Evolutionary conservation across 768 basidiomycete species (phyloP), one percentile per base, ranked within the genome.

Genomic region (Suillus ampliporus): DNA sequence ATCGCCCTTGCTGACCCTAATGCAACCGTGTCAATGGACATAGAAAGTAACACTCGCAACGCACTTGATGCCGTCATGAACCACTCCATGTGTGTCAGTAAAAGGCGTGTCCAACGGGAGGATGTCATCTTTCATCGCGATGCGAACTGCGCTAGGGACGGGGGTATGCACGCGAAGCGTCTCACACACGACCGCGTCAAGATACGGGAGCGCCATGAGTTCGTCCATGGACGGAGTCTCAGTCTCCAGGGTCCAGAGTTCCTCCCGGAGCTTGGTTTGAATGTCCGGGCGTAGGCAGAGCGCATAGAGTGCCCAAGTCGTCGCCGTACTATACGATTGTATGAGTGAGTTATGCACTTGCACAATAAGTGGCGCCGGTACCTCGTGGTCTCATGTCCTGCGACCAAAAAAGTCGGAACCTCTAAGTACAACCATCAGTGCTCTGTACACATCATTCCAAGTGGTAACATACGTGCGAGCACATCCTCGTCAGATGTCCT

Each of bases 161-260:
- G 87, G 86, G 0, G 86, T 58, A 63, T 89, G 79, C 1, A 87
- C 51, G 0, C 89, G 83, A 61, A 90, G 71, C 0, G 82, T 84
- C 73, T 90, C 89, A 9, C 84, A 81, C 2, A 89, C 79, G 11
- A 89, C 82, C 21, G 78, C 78, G 64, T 91, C 91, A n/a, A 93
- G 84, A 67, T 89, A 91, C 0, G 88, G 83, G 4, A 94, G 78
- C 4, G 82, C 77, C 61, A 84, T 83, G 1, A 93, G 80, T 37
- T 87, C 82, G 37, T 92, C 90, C 86, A 91, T 90, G 4, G 82
- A 80, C 3, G 90, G 89, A 1, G 75, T 83, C 11, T 89, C 85
- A 0, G 84, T 86, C 1, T 78, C 68, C 13, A 88, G 75, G 0
- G 74, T 68, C 9, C 84, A 72, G 1, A 89, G 76, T 67, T 92